Evolutionary conservation across 768 basidiomycete species (phyloP), one percentile per base, ranked within the genome.

Genomic region (Tulasnella calospora): DNA sequence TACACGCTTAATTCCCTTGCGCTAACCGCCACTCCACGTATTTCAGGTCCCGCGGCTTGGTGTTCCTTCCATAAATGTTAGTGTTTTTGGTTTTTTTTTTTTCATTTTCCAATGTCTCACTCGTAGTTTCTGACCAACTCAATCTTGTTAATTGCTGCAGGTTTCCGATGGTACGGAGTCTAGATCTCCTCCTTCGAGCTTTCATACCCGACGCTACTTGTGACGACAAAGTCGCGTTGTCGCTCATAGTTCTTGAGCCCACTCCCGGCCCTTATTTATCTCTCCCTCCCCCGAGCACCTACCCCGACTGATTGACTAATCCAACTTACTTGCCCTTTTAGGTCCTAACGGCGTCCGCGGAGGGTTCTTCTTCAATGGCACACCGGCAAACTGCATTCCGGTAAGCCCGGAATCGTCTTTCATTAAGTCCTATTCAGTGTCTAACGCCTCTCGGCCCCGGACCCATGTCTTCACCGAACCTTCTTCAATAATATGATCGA

Each of bases 311-410:
- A 47, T 5, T 21, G 46, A 47, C 46, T 19, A 47, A 47, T 47
- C 41, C 13, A 7, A 41, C 46, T 47, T 15, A 5, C 3, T 47
- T 41, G 17, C 10, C 27, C 9, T n/a, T n/a, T 30, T 9, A 40
- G 93, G 93, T 1, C 92, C 93, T 0, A 94, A 94, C 81, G 93
- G 81, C 40, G 86, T 88, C 79, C 83, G 57, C 46, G 73, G 41
- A 19, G 51, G 57, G 27, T 47, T 30, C 61, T 36, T 46, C 23
- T 51, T 71, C 73, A 21, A 36, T 19, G 2, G 79, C 3, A 19
- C 92, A 0, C 93, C 92, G 17, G 92, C 93, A 13, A 93, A 94
- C 83, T 92, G 90, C 81, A 86, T 94, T 35, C 92, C 92, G 8
- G 90, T 90, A 81, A 69, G 88, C 80, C 8, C 55, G 30, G 19